A percentile compares a stretch with the other conserved stretches of the same genome.
Evolutionary conservation across 1,284 basidiomycete genomes (phyloP).

Genomic region (Tetrapyrgos nigripes): DNA sequence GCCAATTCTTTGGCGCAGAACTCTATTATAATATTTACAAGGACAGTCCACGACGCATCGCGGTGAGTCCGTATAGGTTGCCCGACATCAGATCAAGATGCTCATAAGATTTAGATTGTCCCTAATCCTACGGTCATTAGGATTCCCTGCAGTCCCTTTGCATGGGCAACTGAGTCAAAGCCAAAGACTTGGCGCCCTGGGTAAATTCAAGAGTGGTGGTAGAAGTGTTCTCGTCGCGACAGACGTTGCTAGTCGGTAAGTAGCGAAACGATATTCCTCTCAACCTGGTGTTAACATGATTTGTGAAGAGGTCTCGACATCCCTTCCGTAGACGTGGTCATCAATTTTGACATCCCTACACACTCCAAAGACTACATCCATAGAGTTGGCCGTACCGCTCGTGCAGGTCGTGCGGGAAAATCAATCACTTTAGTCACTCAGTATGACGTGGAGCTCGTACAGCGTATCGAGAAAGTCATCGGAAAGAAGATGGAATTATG

Average conservation of each 20-base stretch:
- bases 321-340: conserved; percentile 94
- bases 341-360: conserved; percentile 98
- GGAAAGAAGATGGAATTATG: conserved; percentile 95
- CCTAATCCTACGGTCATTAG: conserved; percentile 89
- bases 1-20: conserved; percentile 91
- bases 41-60: conserved; percentile 95
- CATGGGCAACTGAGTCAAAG: conserved; percentile 97
- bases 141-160: conserved; percentile 95
- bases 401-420: conserved; percentile 95
- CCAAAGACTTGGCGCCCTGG: conserved; percentile 91
- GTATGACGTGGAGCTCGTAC: conserved; percentile 97
- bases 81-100: neutral
- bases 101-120: conserved; percentile 63
- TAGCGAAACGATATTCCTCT: conserved; percentile 6
- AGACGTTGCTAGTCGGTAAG: conserved; percentile 93
- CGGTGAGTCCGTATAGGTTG: conserved; percentile 48
- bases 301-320: conserved; percentile 88
- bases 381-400: conserved; percentile 95
- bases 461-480: conserved; percentile 92
- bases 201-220: conserved; percentile 97
- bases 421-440: conserved; percentile 97
- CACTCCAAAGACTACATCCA: conserved; percentile 99
- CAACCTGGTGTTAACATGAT: neutral
- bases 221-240: conserved; percentile 93
- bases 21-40: conserved; percentile 95